Conservation (phyloP, 208 protist species). For the Lotmaria passim region DNA sequence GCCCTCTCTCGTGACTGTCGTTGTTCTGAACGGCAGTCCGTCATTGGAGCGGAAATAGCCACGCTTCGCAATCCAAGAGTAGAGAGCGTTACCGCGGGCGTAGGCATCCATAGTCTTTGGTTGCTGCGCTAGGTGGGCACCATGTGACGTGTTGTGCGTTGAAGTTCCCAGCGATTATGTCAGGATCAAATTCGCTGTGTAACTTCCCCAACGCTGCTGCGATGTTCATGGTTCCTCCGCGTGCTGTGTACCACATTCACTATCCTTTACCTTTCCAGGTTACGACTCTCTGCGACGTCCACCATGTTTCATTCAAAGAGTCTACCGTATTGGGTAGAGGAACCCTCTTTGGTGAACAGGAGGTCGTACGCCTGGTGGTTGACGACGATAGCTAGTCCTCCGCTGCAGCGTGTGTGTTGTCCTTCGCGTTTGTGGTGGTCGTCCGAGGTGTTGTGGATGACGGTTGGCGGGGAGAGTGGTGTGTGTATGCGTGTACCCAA, state of each 20-base stretch:
- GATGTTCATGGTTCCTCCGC: neutral
- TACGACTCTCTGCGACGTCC: neutral
- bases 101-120: neutral
- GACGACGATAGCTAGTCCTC: neutral
- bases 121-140: neutral
- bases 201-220: neutral
- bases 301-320: slow-evolving; percentile 3
- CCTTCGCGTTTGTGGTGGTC: too few species aligned
- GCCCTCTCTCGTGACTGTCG: neutral
- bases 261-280: neutral
- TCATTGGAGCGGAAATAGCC: slow-evolving; percentile 9
- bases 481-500: neutral
- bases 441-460: too few species aligned
- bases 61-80: slow-evolving; percentile 5
- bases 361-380: neutral
- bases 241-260: neutral
- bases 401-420: neutral
- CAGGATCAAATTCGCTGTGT: neutral
- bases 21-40: slow-evolving; percentile 5
- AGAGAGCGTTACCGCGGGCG: slow-evolving; percentile 10
- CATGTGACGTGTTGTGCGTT: neutral
- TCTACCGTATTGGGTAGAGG: neutral
- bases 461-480: neutral
- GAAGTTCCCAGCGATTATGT: slow-evolving; percentile 3
- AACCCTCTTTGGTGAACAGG: neutral